A percentile compares a stretch with the other conserved stretches of the same genome.
Evolutionary conservation across 225 moss, liverwort and hornwort species (phyloP).

Genomic region (Marchantia polymorpha): DNA sequence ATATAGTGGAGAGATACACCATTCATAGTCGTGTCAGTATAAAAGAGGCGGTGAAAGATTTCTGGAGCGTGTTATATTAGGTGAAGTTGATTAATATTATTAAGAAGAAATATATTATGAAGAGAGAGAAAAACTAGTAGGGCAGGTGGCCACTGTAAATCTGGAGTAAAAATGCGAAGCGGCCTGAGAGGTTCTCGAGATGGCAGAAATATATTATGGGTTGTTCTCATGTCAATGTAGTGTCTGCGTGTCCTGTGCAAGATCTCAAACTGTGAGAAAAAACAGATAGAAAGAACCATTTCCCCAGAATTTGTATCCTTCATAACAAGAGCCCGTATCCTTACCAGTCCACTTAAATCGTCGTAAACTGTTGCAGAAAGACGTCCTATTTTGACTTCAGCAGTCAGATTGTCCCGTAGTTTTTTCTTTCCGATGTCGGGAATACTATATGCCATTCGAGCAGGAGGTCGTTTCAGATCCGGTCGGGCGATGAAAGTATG

Average conservation of each 20-base stretch:
- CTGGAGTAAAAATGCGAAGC: too few relatives aligned
- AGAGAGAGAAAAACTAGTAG: too few relatives aligned
- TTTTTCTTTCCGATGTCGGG: slow-evolving; percentile 75
- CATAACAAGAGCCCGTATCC: background rate
- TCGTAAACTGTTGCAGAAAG: slow-evolving; percentile 83
- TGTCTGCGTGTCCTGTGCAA: too few relatives aligned
- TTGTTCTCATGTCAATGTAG: too few relatives aligned
- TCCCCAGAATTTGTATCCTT: too few relatives aligned
- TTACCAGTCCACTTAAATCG: slow-evolving; percentile 92
- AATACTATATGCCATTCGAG: slow-evolving; percentile 86
- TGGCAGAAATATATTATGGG: background rate
- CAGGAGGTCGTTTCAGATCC: slow-evolving; percentile 78
- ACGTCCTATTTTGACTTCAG: slow-evolving; percentile 85
- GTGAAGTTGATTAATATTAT: background rate
- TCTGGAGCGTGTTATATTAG: too few relatives aligned
- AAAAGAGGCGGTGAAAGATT: too few relatives aligned
- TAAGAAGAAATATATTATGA: background rate
- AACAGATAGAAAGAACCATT: too few relatives aligned
- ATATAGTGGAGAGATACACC: too few relatives aligned
- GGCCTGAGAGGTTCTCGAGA: background rate
- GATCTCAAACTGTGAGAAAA: too few relatives aligned
- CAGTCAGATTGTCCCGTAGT: slow-evolving; percentile 71
- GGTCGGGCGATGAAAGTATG: slow-evolving; percentile 71
- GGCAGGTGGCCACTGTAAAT: too few relatives aligned
- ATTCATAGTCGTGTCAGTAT: too few relatives aligned